Evolutionary conservation across 2,329 filamentous ascomycete genomes (phyloP).

Genomic region (Colletotrichum echinochloae): DNA sequence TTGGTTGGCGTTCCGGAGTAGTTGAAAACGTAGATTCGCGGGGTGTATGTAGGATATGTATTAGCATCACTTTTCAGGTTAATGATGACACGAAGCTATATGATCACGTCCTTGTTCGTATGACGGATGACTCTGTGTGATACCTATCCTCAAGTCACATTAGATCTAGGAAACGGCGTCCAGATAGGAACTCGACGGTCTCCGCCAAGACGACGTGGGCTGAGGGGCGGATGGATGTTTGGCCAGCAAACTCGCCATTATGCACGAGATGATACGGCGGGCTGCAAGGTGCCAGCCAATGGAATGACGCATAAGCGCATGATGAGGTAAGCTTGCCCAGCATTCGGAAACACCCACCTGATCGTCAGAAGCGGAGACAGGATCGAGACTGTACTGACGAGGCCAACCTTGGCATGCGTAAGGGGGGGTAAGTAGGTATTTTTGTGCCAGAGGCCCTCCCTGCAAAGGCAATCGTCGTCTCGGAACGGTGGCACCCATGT

Average conservation of each 20-base stretch:
- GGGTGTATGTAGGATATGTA: conserved; percentile 37
- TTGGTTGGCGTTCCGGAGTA: conserved; percentile 16
- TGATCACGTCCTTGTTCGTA: conserved; percentile 9
- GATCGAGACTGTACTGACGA: conserved; percentile 32
- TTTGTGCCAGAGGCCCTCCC: conserved; percentile 24
- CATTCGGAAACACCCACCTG: neutral
- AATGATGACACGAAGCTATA: conserved; percentile 36
- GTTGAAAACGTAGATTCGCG: conserved; percentile 12
- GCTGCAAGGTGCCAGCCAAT: neutral
- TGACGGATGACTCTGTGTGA: conserved; percentile 11
- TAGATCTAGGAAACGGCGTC: conserved; percentile 3
- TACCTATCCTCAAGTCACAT: neutral
- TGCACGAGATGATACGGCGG: neutral
- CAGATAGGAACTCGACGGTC: neutral
- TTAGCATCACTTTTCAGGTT: conserved; percentile 20
- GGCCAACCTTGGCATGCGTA: conserved; percentile 38
- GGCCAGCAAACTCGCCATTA: neutral
- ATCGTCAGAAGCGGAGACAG: conserved; percentile 19
- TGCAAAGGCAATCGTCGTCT: conserved; percentile 18
- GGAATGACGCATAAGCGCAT: neutral
- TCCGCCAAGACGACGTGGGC: neutral
- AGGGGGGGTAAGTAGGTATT: conserved; percentile 34
- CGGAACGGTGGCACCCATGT: conserved; percentile 18
- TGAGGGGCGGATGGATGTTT: neutral
- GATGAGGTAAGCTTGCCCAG: conserved; percentile 20